These are phyloP conservation scores for Aureobasidium lini DNA, from an alignment of 2,329 filamentous ascomycete genomes.

Conservation along the genomic window DNA sequence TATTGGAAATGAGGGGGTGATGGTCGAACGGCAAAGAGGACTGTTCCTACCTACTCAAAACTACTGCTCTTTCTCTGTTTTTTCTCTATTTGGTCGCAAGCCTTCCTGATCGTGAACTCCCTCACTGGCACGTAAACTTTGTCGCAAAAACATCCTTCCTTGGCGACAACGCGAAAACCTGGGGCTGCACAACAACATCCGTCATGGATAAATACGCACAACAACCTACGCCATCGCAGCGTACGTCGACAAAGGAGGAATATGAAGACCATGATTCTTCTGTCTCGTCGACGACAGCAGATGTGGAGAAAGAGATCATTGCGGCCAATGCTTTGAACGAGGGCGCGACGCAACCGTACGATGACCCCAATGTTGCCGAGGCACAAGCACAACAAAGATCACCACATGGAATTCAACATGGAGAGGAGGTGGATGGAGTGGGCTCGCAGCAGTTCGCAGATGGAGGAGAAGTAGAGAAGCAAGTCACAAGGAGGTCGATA, in stretches of 20 bases:
- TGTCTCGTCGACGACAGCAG: background rate
- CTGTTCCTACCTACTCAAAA: background rate
- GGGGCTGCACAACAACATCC: background rate
- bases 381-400: background rate
- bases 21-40: background rate
- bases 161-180: background rate
- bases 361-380: background rate
- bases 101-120: no score
- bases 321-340: constrained; percentile 4
- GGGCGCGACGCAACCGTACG: background rate
- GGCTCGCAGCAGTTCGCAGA: background rate
- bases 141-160: background rate
- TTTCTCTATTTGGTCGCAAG: no score
- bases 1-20: background rate
- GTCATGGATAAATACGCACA: constrained; percentile 5
- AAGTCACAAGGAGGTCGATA: constrained; percentile 13
- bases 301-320: constrained; percentile 2
- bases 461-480: constrained; percentile 10
- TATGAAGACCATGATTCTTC: background rate
- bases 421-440: constrained; percentile 16
- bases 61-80: no score
- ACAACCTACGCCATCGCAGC: background rate
- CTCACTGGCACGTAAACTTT: no score
- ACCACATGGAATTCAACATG: background rate
- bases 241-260: background rate